Evolutionary conservation across 2,329 filamentous ascomycete genomes (phyloP).

Genomic region (Trichoderma harzianum): DNA sequence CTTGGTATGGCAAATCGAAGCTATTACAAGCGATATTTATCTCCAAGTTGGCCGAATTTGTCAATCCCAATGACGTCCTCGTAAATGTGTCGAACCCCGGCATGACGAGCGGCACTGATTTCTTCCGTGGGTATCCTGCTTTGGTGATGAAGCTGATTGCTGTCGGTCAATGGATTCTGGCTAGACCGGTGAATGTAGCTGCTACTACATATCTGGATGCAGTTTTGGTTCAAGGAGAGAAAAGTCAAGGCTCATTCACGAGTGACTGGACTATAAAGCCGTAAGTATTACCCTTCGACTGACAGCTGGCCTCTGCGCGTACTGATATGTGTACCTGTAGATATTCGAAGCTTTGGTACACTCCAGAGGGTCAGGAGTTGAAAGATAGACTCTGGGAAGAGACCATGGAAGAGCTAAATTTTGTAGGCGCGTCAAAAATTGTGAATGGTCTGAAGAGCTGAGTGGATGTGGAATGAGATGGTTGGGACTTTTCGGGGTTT

Average conservation of each 20-base stretch:
- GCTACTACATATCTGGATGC: background rate
- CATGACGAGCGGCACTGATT: slow-evolving; percentile 27
- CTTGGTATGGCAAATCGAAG: background rate
- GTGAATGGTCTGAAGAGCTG: background rate
- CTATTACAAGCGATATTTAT: background rate
- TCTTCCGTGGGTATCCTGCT: background rate
- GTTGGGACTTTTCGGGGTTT: too few relatives aligned
- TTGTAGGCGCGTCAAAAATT: background rate
- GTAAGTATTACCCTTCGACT: background rate
- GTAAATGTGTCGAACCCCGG: slow-evolving; percentile 38
- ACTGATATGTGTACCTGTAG: background rate
- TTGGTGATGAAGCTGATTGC: background rate
- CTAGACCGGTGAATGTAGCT: background rate
- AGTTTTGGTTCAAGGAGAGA: background rate
- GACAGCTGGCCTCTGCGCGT: background rate
- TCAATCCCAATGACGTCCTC: slow-evolving; percentile 33
- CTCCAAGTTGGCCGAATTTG: slow-evolving; percentile 33
- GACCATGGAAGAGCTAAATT: background rate
- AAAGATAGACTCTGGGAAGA: background rate
- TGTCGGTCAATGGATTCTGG: background rate
- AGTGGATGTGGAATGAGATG: background rate
- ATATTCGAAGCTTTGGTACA: background rate
- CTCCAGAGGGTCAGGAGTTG: background rate
- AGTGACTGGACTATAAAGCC: background rate
- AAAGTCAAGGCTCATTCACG: background rate